A percentile compares a stretch with the other conserved stretches of the same genome.
phyloP scores from a whole-genome alignment of 2,329 filamentous ascomycete genomes.

The Xylaria sp. region DNA sequence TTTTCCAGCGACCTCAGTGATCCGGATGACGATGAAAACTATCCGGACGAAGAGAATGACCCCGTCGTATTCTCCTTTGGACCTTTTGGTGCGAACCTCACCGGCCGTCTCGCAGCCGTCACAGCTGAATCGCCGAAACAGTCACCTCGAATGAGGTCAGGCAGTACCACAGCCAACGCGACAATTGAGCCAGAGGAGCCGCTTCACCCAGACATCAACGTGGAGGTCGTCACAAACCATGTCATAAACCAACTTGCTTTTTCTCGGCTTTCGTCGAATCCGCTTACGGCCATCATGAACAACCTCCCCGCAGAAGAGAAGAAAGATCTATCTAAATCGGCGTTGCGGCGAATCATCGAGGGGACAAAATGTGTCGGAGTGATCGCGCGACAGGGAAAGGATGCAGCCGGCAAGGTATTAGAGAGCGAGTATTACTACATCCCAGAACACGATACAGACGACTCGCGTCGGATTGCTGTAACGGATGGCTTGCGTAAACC shows the following conservation, averaged over 20 bases:
- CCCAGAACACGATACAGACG: constrained; percentile 84
- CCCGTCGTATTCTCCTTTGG: constrained; percentile 92
- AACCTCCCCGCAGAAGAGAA: constrained; percentile 79
- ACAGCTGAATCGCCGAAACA: constrained; percentile 70
- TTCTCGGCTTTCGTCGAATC: constrained; percentile 90
- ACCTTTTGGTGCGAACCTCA: constrained; percentile 85
- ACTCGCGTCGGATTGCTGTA: constrained; percentile 80
- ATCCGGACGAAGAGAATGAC: constrained; percentile 93
- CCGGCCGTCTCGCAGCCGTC: constrained; percentile 84
- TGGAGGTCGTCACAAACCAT: constrained; percentile 76
- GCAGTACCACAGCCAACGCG: constrained; percentile 39
- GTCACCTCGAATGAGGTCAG: constrained; percentile 40
- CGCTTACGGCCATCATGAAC: constrained; percentile 86
- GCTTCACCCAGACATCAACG: constrained; percentile 49
- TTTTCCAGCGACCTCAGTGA: constrained; percentile 69
- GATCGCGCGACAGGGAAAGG: constrained; percentile 90
- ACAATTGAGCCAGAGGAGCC: constrained; percentile 46
- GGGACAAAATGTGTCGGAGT: constrained; percentile 83
- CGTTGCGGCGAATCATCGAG: constrained; percentile 78
- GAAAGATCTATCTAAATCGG: constrained; percentile 66
- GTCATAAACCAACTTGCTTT: constrained; percentile 95
- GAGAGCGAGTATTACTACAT: constrained; percentile 99
- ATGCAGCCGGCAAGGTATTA: constrained; percentile 90
- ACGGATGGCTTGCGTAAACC: constrained; percentile 89
- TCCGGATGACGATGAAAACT: constrained; percentile 75